Conservation (phyloP, 306 rosid genomes). For the Cicer chorassanicum region DNA sequence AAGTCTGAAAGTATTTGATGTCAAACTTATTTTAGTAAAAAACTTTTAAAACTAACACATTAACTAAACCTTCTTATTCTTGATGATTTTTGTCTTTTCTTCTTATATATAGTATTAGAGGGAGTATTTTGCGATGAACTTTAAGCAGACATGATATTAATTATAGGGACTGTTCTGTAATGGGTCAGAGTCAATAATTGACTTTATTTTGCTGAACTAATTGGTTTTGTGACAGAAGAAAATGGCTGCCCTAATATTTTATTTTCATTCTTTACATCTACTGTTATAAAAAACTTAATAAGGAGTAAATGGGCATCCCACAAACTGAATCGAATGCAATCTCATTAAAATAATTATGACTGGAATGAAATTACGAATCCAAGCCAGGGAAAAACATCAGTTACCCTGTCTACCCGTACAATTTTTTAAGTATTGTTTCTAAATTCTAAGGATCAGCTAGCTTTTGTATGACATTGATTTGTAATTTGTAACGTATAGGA, state of each 20-base stretch:
- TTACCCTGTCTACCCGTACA: slow-evolving; percentile 30
- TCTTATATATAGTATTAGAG: no score
- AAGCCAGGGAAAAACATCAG: slow-evolving; percentile 33
- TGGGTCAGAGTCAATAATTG: not conserved
- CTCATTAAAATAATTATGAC: not conserved
- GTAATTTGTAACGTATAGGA: slow-evolving; percentile 37
- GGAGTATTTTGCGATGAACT: not conserved
- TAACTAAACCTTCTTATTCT: no score
- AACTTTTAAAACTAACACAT: no score
- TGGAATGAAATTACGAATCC: slow-evolving; percentile 30
- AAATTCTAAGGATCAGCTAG: slow-evolving; percentile 36
- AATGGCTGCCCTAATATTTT: not conserved
- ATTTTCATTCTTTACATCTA: not conserved
- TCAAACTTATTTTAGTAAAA: no score
- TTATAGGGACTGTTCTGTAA: not conserved
- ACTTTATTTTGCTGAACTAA: not conserved
- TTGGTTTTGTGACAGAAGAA: not conserved
- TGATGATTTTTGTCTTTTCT: no score
- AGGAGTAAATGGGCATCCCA: not conserved
- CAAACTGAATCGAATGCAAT: not conserved
- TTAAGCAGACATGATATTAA: not conserved
- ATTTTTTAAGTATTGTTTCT: slow-evolving; percentile 25
- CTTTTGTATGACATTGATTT: slow-evolving; percentile 33
- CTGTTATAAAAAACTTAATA: not conserved
- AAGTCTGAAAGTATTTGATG: no score